Conservation (phyloP, 331 rosid genomes). For the Pyracantha coccinea region DNA sequence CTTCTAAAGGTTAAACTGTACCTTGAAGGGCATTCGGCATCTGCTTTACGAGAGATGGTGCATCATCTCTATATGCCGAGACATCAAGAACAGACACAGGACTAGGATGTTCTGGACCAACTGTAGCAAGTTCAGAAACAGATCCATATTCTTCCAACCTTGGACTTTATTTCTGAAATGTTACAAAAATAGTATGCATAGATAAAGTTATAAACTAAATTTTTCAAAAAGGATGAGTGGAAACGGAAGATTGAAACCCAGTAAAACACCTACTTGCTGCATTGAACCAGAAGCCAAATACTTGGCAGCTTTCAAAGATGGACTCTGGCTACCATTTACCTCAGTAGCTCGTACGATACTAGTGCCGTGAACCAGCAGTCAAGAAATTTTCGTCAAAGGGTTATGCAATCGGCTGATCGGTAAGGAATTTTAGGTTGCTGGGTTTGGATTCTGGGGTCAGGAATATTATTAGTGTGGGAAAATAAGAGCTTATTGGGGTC, state of each 20-base stretch:
- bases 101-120: slow-evolving; percentile 58
- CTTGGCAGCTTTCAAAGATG: slow-evolving; percentile 32
- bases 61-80: slow-evolving; percentile 51
- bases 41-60: slow-evolving; percentile 48
- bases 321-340: slow-evolving; percentile 26
- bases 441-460: too few relatives aligned
- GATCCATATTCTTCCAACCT: slow-evolving; percentile 41
- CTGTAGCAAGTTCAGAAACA: slow-evolving; percentile 43
- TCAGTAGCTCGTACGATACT: slow-evolving; percentile 31
- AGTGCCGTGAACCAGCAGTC: too few relatives aligned
- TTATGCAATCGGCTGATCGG: too few relatives aligned
- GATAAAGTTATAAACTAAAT: neutral
- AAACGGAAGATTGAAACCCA: slow-evolving; percentile 9
- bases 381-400: too few relatives aligned
- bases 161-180: slow-evolving; percentile 36
- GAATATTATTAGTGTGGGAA: too few relatives aligned
- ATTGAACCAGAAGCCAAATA: slow-evolving; percentile 30
- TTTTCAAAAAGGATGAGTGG: neutral
- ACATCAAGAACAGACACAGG: slow-evolving; percentile 62
- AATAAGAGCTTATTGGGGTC: too few relatives aligned
- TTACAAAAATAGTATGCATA: neutral
- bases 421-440: too few relatives aligned
- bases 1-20: slow-evolving; percentile 7
- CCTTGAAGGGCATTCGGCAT: slow-evolving; percentile 42
- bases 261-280: slow-evolving; percentile 34